Percentiles rank a stretch among this genome's conserved stretches.
These are phyloP conservation scores for Eucalyptus cloeziana DNA, from an alignment of 345 rosid genomes.

Conservation along the genomic window DNA sequence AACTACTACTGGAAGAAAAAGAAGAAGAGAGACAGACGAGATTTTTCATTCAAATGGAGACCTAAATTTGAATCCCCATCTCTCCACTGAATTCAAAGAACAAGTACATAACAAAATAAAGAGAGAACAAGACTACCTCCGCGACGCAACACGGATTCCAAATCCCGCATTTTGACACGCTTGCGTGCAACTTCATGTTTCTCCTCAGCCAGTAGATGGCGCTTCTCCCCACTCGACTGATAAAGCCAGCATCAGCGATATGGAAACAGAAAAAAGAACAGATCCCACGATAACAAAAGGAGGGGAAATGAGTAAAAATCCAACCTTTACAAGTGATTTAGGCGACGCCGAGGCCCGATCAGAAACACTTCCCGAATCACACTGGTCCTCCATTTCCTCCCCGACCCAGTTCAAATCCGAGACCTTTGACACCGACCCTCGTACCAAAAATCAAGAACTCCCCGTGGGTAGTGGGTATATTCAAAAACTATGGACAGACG, in stretches of 20 bases:
- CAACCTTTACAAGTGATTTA: slow-evolving; percentile 8
- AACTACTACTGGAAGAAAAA: not conserved
- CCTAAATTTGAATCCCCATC: not conserved
- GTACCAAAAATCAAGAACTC: not conserved
- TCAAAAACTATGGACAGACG: not conserved
- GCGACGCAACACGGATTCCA: not conserved
- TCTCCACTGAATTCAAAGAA: not conserved
- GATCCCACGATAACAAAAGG: not conserved
- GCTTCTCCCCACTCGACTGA: slow-evolving; percentile 22
- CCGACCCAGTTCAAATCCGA: slow-evolving; percentile 9
- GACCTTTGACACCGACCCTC: not conserved
- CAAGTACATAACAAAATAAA: not conserved
- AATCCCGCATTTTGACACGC: slow-evolving; percentile 6
- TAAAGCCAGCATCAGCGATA: not conserved
- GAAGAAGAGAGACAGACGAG: not conserved
- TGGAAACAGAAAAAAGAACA: not conserved
- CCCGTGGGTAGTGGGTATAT: not conserved
- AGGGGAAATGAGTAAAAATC: not conserved
- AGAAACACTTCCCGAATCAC: not conserved
- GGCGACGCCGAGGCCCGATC: not conserved
- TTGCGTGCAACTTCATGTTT: not conserved
- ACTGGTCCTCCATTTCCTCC: slow-evolving; percentile 20
- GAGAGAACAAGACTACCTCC: not conserved
- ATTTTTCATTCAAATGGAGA: not conserved
- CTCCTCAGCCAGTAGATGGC: slow-evolving; percentile 3